A percentile compares a stretch with the other conserved stretches of the same genome.
phyloP scores from a whole-genome alignment of 805 yeast genomes.

The Brettanomyces custersianus region DNA sequence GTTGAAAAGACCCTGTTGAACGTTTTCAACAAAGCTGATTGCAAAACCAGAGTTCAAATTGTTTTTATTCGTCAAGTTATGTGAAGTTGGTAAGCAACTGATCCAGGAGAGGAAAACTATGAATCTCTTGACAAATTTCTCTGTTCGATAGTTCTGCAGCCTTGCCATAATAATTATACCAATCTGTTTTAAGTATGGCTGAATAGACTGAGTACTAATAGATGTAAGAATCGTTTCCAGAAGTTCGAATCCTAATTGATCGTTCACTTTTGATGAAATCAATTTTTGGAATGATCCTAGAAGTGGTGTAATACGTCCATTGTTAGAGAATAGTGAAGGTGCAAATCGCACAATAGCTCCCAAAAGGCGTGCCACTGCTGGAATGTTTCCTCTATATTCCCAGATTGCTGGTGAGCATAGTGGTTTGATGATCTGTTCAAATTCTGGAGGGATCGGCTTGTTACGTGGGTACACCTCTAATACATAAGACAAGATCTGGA shows the following conservation, averaged over 20 bases:
- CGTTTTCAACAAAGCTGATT: constrained; percentile 58
- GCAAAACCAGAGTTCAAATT: constrained; percentile 34
- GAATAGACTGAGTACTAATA: constrained; percentile 41
- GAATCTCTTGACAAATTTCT: constrained; percentile 65
- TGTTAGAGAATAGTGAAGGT: constrained; percentile 29
- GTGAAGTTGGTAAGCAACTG: constrained; percentile 15
- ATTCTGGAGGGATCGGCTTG: constrained; percentile 52
- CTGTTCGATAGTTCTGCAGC: constrained; percentile 73
- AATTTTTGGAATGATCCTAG: constrained; percentile 95
- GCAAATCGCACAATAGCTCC: constrained; percentile 53
- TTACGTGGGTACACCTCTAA: constrained; percentile 50
- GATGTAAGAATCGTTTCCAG: constrained; percentile 57
- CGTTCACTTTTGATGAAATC: constrained; percentile 76
- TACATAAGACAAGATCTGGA: constrained; percentile 79
- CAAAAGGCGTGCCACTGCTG: constrained; percentile 80
- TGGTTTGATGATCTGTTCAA: constrained; percentile 65
- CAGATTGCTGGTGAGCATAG: constrained; percentile 83
- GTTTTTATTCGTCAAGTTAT: constrained; percentile 20
- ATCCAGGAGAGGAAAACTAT: constrained; percentile 46
- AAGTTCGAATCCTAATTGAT: constrained; percentile 76
- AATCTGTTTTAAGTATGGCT: constrained; percentile 57
- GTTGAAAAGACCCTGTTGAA: constrained; percentile 52
- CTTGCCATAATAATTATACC: constrained; percentile 72
- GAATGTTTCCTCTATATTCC: constrained; percentile 90
- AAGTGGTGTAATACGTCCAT: constrained; percentile 55